A percentile compares a stretch with the other conserved stretches of the same genome.
Evolutionary conservation across 1,139 yeast genomes (phyloP).

Genomic region (Barnettozyma hawaiiensis): DNA sequence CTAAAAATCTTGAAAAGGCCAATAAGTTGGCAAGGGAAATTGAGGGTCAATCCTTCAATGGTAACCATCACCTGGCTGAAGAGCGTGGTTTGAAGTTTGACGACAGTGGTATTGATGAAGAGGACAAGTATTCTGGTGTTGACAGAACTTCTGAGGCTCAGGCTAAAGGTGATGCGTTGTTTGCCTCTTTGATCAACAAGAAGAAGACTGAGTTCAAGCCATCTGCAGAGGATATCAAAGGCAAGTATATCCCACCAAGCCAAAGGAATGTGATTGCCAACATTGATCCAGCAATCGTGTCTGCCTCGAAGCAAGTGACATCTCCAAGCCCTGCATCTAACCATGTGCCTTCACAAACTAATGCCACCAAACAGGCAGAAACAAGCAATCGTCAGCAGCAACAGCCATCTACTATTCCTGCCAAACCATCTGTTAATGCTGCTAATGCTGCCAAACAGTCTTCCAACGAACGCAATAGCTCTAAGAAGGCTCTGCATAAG

Average conservation of each 20-base stretch:
- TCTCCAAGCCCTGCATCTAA: background rate
- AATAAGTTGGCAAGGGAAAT: slow-evolving; percentile 79
- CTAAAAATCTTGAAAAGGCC: slow-evolving; percentile 61
- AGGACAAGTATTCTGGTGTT: slow-evolving; percentile 94
- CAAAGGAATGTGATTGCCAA: slow-evolving; percentile 60
- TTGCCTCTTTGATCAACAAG: slow-evolving; percentile 50
- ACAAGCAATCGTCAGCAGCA: background rate
- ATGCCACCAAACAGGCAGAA: background rate
- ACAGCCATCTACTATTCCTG: slow-evolving; percentile 17
- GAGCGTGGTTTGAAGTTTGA: slow-evolving; percentile 79
- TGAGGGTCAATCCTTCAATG: slow-evolving; percentile 55
- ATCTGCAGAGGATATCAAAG: background rate
- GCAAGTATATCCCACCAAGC: slow-evolving; percentile 54
- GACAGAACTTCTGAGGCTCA: slow-evolving; percentile 31
- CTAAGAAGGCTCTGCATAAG: slow-evolving; percentile 48
- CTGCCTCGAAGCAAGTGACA: slow-evolving; percentile 27
- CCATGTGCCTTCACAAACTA: background rate
- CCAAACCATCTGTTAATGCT: slow-evolving; percentile 24
- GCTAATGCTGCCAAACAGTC: slow-evolving; percentile 15
- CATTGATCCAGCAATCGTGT: slow-evolving; percentile 73
- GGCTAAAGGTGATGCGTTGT: slow-evolving; percentile 54
- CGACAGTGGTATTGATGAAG: slow-evolving; percentile 89
- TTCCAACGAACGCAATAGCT: slow-evolving; percentile 26
- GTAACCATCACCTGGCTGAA: slow-evolving; percentile 80
- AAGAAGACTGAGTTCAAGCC: slow-evolving; percentile 1